Percentiles rank a stretch among this genome's conserved stretches.
Conservation (phyloP, 1,139 yeast species). For the Suhomyces yuchorum region DNA sequence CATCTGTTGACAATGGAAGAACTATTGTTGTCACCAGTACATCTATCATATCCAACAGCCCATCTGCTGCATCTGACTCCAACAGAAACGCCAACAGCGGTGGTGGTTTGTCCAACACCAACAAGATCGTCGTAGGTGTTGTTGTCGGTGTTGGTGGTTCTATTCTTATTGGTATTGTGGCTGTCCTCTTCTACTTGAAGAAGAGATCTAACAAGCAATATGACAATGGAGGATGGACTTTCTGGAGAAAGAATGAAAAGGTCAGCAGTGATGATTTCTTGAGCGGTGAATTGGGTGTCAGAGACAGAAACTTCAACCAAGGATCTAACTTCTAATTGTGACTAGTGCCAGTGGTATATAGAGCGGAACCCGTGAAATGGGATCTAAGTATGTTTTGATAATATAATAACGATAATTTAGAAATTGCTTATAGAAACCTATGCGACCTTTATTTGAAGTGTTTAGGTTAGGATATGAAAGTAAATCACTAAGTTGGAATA, state of each 20-base stretch:
- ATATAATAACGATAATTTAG: constrained; percentile 1
- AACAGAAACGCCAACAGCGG: constrained; percentile 13
- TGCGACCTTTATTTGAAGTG: too few species aligned
- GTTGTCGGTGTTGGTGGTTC: constrained; percentile 56
- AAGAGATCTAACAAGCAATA: constrained; percentile 35
- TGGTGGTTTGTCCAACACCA: constrained; percentile 44
- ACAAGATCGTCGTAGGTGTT: constrained; percentile 51
- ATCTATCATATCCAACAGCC: constrained; percentile 30
- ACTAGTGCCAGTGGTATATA: background rate
- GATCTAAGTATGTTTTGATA: constrained; percentile 4
- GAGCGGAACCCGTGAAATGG: background rate
- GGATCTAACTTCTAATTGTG: constrained; percentile 41
- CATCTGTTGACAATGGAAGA: constrained; percentile 38
- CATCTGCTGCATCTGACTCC: constrained; percentile 29
- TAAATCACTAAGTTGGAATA: too few species aligned
- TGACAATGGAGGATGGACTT: constrained; percentile 48
- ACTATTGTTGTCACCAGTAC: constrained; percentile 46
- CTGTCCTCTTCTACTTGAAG: constrained; percentile 38
- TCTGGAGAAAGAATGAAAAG: constrained; percentile 54
- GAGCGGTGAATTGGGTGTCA: constrained; percentile 60
- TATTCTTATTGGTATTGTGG: constrained; percentile 39
- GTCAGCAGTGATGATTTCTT: constrained; percentile 55
- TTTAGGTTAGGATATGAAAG: too few species aligned
- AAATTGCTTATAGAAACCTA: too few species aligned
- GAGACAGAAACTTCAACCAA: constrained; percentile 49